Evolutionary conservation across 2,329 filamentous ascomycete genomes (phyloP), one percentile per base, ranked within the genome.

Genomic region (Emericellopsis cladophorae): DNA sequence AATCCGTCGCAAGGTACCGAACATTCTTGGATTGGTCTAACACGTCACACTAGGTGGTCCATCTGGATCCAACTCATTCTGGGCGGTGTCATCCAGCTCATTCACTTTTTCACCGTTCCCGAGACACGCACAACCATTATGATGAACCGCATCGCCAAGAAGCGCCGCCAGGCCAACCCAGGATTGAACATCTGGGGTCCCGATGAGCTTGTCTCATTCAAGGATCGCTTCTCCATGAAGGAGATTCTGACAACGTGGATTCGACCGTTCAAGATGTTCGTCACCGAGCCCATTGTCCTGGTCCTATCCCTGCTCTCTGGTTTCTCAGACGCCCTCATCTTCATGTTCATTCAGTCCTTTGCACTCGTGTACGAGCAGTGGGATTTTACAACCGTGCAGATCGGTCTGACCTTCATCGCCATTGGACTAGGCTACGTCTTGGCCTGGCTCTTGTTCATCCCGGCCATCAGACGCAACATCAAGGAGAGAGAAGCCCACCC

Each of bases 61-160:
- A 88, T 90, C 55, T 92, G 86, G 85, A 83, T 90, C 44, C 84
- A 89, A 58, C 72, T 90, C 46, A 87, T 89, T 49, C 78, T 90
- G 40, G 84, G 85, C 15, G 80, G 62, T 8, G 68, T 75, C 29
- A 75, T 86, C 4, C 84, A 89, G 53, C 15, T 74, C 5, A 52
- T 84, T 5, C 83, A 88, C 54, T 64, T 81, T 39, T 53, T 83
- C 43, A 67, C 76, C 7, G 85, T 92, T 1, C 84, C 84, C 1
- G 86, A 92, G 58, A 92, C 86, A 0, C 72, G 85, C 40, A 74
- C 77, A 1, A 86, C 81, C 5, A 74, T 88, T 45, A 70, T 92
- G 65, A 79, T 93, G 70, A 81, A 92, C 62, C 68, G 67, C 2
- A 85, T 89, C 44, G 86, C 86, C 23, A 86, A 86, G 69, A 77